A percentile compares a stretch with the other conserved stretches of the same genome.
These are phyloP conservation scores for Marasmius oreades DNA, from an alignment of 1,284 basidiomycete species.

Conservation along the genomic window DNA sequence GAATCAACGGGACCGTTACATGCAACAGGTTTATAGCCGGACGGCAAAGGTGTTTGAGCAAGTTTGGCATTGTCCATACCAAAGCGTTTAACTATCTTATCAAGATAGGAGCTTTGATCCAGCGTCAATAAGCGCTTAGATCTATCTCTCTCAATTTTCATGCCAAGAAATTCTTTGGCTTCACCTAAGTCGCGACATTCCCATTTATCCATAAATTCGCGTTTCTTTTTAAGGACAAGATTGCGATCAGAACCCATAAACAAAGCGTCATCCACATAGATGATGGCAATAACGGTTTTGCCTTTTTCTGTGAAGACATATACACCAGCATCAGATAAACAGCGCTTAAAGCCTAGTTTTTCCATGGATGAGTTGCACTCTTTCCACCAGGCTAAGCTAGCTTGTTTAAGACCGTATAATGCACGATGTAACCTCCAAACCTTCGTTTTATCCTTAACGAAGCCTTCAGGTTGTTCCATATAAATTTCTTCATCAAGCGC, in stretches of 20 bases:
- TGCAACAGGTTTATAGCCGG: slow-evolving; percentile 3
- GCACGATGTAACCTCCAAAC: slow-evolving; percentile 21
- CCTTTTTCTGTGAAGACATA: slow-evolving; percentile 17
- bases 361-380: slow-evolving; percentile 20
- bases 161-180: slow-evolving; percentile 21
- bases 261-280: slow-evolving; percentile 20
- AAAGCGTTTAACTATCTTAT: slow-evolving; percentile 8
- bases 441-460: slow-evolving; percentile 15
- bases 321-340: slow-evolving; percentile 20
- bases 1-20: slow-evolving; percentile 4
- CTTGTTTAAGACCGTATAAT: slow-evolving; percentile 33
- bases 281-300: too few relatives aligned
- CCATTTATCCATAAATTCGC: slow-evolving; percentile 21
- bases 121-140: background rate
- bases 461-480: slow-evolving; percentile 31
- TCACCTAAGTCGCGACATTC: slow-evolving; percentile 24
- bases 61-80: slow-evolving; percentile 5
- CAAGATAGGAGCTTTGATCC: slow-evolving; percentile 10
- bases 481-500: slow-evolving; percentile 33
- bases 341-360: slow-evolving; percentile 19
- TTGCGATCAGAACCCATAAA: slow-evolving; percentile 14
- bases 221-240: slow-evolving; percentile 10
- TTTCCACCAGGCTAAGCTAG: slow-evolving; percentile 26
- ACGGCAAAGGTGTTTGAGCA: slow-evolving; percentile 10
- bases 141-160: slow-evolving; percentile 14